Percentiles rank a stretch among this genome's conserved stretches.
Evolutionary conservation across 345 rosid species (phyloP).

Genomic region (Populus ilicifolia): DNA sequence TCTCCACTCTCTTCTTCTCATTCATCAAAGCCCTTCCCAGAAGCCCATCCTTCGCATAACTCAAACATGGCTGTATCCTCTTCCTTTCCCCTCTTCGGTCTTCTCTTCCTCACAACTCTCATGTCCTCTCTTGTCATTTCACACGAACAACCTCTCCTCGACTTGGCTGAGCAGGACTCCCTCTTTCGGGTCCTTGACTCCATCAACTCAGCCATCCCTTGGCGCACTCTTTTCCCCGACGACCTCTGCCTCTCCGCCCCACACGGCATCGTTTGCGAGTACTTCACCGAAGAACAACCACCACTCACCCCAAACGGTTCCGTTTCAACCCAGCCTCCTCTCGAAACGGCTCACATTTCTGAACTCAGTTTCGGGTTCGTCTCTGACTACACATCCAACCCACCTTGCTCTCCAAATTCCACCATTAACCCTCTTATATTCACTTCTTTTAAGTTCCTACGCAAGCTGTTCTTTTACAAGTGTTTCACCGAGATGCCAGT

Average conservation of each 20-base stretch:
- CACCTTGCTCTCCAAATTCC: slow-evolving; percentile 52
- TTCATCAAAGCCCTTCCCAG: not conserved
- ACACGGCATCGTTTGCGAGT: slow-evolving; percentile 61
- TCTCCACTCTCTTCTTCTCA: not conserved
- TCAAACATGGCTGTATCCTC: slow-evolving; percentile 14
- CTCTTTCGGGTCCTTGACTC: slow-evolving; percentile 47
- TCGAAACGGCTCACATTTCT: slow-evolving; percentile 39
- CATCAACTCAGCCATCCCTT: slow-evolving; percentile 46
- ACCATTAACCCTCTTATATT: slow-evolving; percentile 50
- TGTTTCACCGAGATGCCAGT: slow-evolving; percentile 46
- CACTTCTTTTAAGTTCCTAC: slow-evolving; percentile 47
- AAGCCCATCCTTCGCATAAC: not conserved
- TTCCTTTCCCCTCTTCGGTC: slow-evolving; percentile 4
- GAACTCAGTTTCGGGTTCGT: slow-evolving; percentile 60
- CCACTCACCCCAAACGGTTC: slow-evolving; percentile 14
- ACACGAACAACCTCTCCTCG: slow-evolving; percentile 34
- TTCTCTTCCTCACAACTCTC: slow-evolving; percentile 26
- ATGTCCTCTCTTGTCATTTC: slow-evolving; percentile 8
- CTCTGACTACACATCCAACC: slow-evolving; percentile 59
- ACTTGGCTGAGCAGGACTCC: slow-evolving; percentile 52
- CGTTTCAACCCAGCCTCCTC: not conserved
- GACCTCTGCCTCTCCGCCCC: slow-evolving; percentile 65
- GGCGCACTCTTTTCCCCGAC: slow-evolving; percentile 57
- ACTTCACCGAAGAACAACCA: slow-evolving; percentile 18
- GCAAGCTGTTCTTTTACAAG: slow-evolving; percentile 61